phyloP scores from a whole-genome alignment of 352 stramenopile species.

The Globisporangium camurandrum region DNA sequence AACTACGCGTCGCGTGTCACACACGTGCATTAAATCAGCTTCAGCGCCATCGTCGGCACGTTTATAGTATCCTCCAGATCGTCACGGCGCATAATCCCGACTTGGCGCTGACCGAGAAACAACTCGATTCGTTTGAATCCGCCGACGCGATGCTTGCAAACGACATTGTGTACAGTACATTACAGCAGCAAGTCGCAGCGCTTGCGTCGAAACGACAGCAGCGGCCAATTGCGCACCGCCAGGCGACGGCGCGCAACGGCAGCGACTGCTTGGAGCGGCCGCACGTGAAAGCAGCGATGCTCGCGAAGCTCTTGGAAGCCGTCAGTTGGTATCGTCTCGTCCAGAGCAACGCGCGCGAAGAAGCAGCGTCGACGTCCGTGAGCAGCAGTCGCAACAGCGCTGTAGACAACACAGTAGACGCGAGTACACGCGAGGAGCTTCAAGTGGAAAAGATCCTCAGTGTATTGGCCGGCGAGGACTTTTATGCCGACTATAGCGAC shows the following conservation, averaged over 20 bases:
- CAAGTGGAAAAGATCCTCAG: slow-evolving; percentile 72
- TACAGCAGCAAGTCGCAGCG: slow-evolving; percentile 50
- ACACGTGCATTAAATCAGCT: slow-evolving; percentile 74
- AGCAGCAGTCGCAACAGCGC: neutral
- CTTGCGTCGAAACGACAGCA: slow-evolving; percentile 35
- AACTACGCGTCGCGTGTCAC: slow-evolving; percentile 44
- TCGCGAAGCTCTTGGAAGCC: slow-evolving; percentile 68
- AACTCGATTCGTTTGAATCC: slow-evolving; percentile 75
- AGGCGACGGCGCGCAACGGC: slow-evolving; percentile 57
- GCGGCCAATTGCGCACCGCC: slow-evolving; percentile 33
- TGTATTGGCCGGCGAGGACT: slow-evolving; percentile 70
- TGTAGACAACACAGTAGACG: neutral
- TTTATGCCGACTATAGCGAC: slow-evolving; percentile 78
- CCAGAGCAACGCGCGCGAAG: slow-evolving; percentile 66
- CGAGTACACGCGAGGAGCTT: slow-evolving; percentile 20
- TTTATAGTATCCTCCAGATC: slow-evolving; percentile 74
- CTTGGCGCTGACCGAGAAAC: slow-evolving; percentile 67
- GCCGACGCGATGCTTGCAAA: slow-evolving; percentile 60
- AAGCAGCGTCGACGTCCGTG: slow-evolving; percentile 49
- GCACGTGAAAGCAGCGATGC: slow-evolving; percentile 51
- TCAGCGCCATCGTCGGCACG: slow-evolving; percentile 66
- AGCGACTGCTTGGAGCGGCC: slow-evolving; percentile 52
- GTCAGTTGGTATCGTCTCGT: slow-evolving; percentile 82
- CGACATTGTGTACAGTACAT: slow-evolving; percentile 67
- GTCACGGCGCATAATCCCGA: slow-evolving; percentile 75